Evolutionary conservation across 345 rosid genomes (phyloP), one percentile per base, ranked within the genome.

Genomic region (Salix suchowensis): DNA sequence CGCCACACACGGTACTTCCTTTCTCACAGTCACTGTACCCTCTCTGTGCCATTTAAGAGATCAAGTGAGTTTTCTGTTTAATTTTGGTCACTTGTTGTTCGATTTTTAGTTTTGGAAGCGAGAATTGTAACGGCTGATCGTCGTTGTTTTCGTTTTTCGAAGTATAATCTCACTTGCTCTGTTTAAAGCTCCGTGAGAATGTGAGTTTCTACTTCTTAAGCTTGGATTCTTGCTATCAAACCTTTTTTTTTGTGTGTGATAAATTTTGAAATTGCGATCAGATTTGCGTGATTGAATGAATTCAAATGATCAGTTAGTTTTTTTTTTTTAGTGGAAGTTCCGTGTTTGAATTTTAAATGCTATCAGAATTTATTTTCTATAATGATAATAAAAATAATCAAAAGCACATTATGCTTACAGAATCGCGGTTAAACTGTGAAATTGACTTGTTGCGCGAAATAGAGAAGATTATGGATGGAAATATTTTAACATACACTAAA

Each of bases 41-140:
- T 14, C 42, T 34, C 19, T n/a, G 65, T 30, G 16, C 30, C 71
- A 5, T 6, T 73, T 67, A 23, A 10, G 28, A n/a, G 3, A 9
- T 58, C 1, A n/a, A 58, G 64, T 58, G 64, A 58, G 68, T 19
- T 68, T 70, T 52, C 2, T 58, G 12, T 69, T 64, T 30, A 16
- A 32, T 54, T 70, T 70, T 65, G 68, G 42, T 7, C 65, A 9
- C 23, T 7, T 11, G 46, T 18, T 61, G 74, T 62, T 70, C 24
- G 42, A 54, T 75, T 62, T 75, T 66, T 2, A 44, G 48, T 30
- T 65, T 2, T 65, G 65, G 26, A 46, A 23, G 50, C 21, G 37
- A 16, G 42, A 11, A 28, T 40, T n/a, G 46, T 6, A 52, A 69
- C 26, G 39, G 46, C 72, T 55, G 74, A 77, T 77, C 79, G 70